phyloP scores from a whole-genome alignment of 23 red algal genomes.

The Chondrus crispus region DNA sequence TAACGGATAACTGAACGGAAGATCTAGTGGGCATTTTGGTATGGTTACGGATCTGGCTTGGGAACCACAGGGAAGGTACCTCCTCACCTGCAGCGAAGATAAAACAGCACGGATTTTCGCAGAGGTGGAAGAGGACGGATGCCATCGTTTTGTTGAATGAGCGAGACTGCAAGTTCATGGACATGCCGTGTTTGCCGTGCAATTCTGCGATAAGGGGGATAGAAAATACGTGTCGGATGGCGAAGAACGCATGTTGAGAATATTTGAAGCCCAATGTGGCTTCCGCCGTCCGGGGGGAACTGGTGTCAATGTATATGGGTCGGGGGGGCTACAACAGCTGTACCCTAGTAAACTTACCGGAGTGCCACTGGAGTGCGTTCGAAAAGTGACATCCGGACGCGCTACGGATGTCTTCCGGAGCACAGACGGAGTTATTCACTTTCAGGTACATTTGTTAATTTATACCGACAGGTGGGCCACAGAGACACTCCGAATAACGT shows the following conservation, averaged over 20 bases:
- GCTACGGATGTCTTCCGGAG: no score
- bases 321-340: no score
- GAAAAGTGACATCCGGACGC: no score
- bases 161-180: conserved; percentile 84
- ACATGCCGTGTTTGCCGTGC: conserved; percentile 54
- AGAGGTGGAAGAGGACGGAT: background rate
- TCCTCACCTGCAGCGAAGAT: conserved; percentile 34
- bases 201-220: conserved; percentile 27
- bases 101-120: conserved; percentile 46
- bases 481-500: no score
- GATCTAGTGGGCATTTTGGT: conserved; percentile 44
- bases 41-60: conserved; percentile 36
- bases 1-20: no score
- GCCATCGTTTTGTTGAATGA: conserved; percentile 38
- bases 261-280: conserved; percentile 66
- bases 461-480: no score
- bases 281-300: no score
- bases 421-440: no score
- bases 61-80: conserved; percentile 38
- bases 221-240: conserved; percentile 50
- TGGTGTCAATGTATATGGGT: no score
- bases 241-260: conserved; percentile 78
- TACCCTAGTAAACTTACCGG: no score
- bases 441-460: no score
- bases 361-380: no score